A percentile compares a stretch with the other conserved stretches of the same genome.
phyloP scores from a whole-genome alignment of 2,329 filamentous ascomycete species.

The Ciborinia camelliae region DNA sequence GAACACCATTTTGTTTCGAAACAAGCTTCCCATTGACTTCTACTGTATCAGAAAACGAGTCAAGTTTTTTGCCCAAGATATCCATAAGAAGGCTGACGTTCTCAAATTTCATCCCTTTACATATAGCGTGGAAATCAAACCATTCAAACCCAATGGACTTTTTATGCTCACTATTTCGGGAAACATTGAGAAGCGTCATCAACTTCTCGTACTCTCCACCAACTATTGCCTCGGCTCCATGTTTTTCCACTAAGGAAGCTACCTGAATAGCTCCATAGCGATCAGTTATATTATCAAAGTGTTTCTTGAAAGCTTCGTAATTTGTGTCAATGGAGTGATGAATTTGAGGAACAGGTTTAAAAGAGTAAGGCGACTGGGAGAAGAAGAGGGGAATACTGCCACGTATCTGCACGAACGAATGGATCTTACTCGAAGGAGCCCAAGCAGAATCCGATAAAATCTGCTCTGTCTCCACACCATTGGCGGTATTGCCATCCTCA shows the following conservation, averaged over 20 bases:
- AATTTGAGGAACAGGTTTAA: conserved; percentile 80
- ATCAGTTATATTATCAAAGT: conserved; percentile 67
- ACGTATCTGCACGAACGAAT: conserved; percentile 83
- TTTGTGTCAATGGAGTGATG: conserved; percentile 81
- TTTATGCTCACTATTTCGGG: conserved; percentile 42
- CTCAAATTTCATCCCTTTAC: conserved; percentile 96
- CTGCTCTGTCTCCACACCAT: conserved; percentile 93
- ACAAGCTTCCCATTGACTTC: conserved; percentile 45
- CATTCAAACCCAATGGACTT: conserved; percentile 71
- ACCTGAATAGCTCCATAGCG: conserved; percentile 76
- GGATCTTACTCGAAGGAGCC: conserved; percentile 58
- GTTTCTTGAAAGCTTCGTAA: conserved; percentile 70
- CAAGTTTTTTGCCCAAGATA: conserved; percentile 63
- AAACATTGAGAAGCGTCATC: conserved; percentile 63
- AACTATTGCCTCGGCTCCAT: conserved; percentile 75
- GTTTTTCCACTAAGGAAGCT: conserved; percentile 84
- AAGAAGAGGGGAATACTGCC: conserved; percentile 95
- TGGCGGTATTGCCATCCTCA: conserved; percentile 83
- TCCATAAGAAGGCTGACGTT: conserved; percentile 82
- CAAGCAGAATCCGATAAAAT: conserved; percentile 72
- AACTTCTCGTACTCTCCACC: conserved; percentile 74
- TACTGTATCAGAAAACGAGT: conserved; percentile 69
- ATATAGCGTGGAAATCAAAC: conserved; percentile 95
- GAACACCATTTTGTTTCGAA: conserved; percentile 63
- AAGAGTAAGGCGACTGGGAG: conserved; percentile 87